Evolutionary conservation across 164 flowering plant species (phyloP).

Genomic region (Sextonia rubra): DNA sequence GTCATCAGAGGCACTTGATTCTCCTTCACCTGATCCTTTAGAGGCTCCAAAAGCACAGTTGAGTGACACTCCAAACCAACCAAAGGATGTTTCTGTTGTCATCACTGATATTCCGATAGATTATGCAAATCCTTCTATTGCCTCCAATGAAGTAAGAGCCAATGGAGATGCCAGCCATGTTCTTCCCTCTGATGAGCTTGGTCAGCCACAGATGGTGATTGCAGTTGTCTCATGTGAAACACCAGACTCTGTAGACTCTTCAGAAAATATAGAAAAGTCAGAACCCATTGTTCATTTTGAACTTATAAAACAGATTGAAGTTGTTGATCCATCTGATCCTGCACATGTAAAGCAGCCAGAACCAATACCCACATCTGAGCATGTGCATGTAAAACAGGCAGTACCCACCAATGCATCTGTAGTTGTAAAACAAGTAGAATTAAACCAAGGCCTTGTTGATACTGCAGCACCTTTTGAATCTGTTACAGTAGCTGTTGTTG

Average conservation of each 20-base stretch:
- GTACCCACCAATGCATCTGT: constrained; percentile 1
- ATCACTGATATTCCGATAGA: constrained; percentile 11
- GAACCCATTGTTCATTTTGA: constrained; percentile 15
- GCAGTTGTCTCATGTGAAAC: constrained; percentile 11
- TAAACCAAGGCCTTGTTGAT: constrained; percentile 51
- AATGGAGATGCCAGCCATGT: constrained; percentile 7
- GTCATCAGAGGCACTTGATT: background rate
- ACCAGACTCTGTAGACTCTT: background rate
- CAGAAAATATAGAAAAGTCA: constrained; percentile 18
- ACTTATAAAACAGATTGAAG: background rate
- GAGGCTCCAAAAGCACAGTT: background rate
- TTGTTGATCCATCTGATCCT: constrained; percentile 4
- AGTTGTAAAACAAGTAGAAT: constrained; percentile 17
- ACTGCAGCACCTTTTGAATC: constrained; percentile 91
- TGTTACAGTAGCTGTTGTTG: constrained; percentile 70
- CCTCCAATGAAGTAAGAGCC: constrained; percentile 7
- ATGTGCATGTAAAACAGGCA: constrained; percentile 1
- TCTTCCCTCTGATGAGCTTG: constrained; percentile 16
- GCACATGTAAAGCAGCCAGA: constrained; percentile 1
- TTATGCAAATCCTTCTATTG: constrained; percentile 4
- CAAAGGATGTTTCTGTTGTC: constrained; percentile 9
- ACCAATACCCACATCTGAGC: constrained; percentile 1
- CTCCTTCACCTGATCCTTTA: background rate
- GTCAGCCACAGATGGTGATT: constrained; percentile 18
- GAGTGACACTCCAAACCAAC: background rate